Conservation (phyloP, 225 moss, liverwort and hornwort species). For the Pleurozium schreberi region DNA sequence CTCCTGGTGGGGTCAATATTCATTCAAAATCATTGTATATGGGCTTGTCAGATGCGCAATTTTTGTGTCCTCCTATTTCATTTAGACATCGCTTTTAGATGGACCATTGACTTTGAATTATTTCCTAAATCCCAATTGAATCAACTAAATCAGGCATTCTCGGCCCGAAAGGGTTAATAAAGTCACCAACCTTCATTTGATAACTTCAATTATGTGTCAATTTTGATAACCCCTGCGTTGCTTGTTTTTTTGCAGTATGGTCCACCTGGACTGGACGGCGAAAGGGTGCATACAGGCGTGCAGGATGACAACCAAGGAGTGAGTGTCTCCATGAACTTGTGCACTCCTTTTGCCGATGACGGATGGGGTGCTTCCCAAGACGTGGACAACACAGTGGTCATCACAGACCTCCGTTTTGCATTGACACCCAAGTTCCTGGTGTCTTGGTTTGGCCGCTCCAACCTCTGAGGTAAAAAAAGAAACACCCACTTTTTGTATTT, state of each 20-base stretch:
- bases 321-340: conserved; percentile 61
- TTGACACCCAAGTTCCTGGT: conserved; percentile 59
- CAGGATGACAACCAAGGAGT: conserved; percentile 62
- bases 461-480: background rate
- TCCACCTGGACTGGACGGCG: conserved; percentile 68
- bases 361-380: conserved; percentile 31
- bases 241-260: conserved; percentile 43
- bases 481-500: background rate
- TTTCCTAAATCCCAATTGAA: too few relatives aligned
- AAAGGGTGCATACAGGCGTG: conserved; percentile 56
- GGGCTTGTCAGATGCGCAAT: too few relatives aligned
- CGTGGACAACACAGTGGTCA: conserved; percentile 34
- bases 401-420: conserved; percentile 62
- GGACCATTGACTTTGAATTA: too few relatives aligned
- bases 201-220: background rate
- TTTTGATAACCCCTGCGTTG: background rate
- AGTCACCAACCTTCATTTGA: background rate
- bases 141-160: too few relatives aligned
- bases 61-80: too few relatives aligned
- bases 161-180: background rate
- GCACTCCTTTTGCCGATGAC: conserved; percentile 55
- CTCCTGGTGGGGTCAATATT: too few relatives aligned
- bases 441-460: conserved; percentile 61
- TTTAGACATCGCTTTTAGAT: too few relatives aligned
- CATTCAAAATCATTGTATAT: too few relatives aligned